Conservation (phyloP, 129 eudicot species). For the Dittrichia graveolens region DNA sequence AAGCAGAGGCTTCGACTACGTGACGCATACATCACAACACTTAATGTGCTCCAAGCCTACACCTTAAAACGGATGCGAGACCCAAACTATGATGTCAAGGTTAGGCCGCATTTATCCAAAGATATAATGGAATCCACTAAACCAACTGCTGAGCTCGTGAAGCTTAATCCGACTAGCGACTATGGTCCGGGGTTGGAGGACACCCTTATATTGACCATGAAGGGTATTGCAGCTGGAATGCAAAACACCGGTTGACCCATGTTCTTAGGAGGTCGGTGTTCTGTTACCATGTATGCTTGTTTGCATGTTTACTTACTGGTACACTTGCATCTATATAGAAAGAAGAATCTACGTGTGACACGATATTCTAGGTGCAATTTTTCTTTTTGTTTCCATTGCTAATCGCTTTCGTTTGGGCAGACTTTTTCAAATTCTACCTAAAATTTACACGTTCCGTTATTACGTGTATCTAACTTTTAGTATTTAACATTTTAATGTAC, state of each 20-base stretch:
- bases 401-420: no score
- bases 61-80: conserved; percentile 80
- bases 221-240: conserved; percentile 84
- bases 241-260: conserved; percentile 72
- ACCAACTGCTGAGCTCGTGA: conserved; percentile 69
- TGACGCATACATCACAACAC: conserved; percentile 72
- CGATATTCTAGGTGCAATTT: no score
- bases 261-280: neutral
- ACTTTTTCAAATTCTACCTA: no score
- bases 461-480: no score
- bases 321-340: no score
- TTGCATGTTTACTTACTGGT: conserved; percentile 2
- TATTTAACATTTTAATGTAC: no score
- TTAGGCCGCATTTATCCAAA: conserved; percentile 66
- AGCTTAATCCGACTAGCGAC: conserved; percentile 79
- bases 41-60: conserved; percentile 74
- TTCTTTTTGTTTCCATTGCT: no score
- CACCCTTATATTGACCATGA: conserved; percentile 81
- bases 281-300: neutral
- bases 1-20: conserved; percentile 75
- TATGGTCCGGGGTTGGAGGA: conserved; percentile 82
- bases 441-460: no score
- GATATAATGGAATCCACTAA: conserved; percentile 61
- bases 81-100: conserved; percentile 60
- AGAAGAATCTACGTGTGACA: no score